phyloP scores from a whole-genome alignment of 768 basidiomycete species.

The Ramaria sp. region DNA sequence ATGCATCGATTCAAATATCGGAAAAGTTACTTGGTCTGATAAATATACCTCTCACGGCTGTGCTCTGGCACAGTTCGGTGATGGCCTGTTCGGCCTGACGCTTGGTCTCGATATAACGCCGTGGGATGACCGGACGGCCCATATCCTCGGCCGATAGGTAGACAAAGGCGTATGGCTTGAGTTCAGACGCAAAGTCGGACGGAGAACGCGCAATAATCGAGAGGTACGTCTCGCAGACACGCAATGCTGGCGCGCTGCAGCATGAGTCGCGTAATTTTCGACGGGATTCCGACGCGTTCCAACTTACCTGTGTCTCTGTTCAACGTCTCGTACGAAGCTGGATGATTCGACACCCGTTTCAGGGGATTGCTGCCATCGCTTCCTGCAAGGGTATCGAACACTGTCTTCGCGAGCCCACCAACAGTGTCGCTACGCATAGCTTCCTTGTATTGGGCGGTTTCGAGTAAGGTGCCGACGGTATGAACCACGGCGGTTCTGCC shows the following conservation, averaged over 20 bases:
- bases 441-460: constrained; percentile 71
- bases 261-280: constrained; percentile 6
- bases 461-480: constrained; percentile 84
- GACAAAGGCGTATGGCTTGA: constrained; percentile 59
- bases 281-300: constrained; percentile 10
- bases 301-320: constrained; percentile 84
- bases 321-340: constrained; percentile 59
- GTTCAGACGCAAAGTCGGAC: constrained; percentile 19
- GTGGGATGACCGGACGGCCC: constrained; percentile 76
- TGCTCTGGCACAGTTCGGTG: constrained; percentile 33
- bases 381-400: constrained; percentile 31
- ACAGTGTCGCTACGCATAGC: constrained; percentile 52
- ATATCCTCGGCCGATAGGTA: constrained; percentile 95
- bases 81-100: constrained; percentile 78
- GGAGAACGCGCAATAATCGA: constrained; percentile 21
- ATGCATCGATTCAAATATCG: no score
- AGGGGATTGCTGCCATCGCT: constrained; percentile 42
- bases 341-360: constrained; percentile 15
- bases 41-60: constrained; percentile 56
- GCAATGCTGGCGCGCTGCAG: constrained; percentile 48
- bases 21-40: constrained; percentile 66
- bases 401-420: constrained; percentile 35
- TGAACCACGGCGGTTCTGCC: constrained; percentile 75
- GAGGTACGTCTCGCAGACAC: constrained; percentile 70
- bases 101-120: constrained; percentile 88